phyloP scores from a whole-genome alignment of 2,329 filamentous ascomycete species.

The Beauveria sp. region DNA sequence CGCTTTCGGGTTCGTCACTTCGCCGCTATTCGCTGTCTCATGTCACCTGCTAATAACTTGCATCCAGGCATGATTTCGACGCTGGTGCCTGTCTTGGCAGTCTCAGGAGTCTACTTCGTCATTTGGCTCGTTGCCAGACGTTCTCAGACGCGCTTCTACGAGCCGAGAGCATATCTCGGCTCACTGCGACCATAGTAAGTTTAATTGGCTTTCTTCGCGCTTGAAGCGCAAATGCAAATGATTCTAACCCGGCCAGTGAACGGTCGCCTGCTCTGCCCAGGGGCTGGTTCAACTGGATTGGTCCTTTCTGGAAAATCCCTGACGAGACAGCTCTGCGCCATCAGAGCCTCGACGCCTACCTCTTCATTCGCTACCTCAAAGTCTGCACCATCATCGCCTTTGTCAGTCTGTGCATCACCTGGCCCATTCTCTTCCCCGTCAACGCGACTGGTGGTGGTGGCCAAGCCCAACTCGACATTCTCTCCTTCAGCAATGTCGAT shows the following conservation, averaged over 20 bases:
- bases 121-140: conserved; percentile 44
- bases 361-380: conserved; percentile 29
- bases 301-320: conserved; percentile 51
- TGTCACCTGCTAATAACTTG: not conserved
- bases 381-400: conserved; percentile 9
- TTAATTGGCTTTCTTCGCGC: not conserved
- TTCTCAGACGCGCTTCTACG: conserved; percentile 45
- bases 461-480: conserved; percentile 52
- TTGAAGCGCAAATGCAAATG: not conserved
- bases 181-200: conserved; percentile 43
- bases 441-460: conserved; percentile 72
- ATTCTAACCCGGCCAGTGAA: conserved; percentile 31
- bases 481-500: conserved; percentile 32
- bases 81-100: conserved; percentile 43
- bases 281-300: conserved; percentile 57
- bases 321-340: conserved; percentile 80
- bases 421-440: conserved; percentile 76
- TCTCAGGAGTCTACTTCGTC: conserved; percentile 40
- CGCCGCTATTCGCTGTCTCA: not conserved
- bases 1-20: conserved; percentile 27
- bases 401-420: conserved; percentile 66
- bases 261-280: conserved; percentile 47
- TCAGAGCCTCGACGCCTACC: conserved; percentile 80
- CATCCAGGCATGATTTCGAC: conserved; percentile 39
- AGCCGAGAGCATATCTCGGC: conserved; percentile 43